Base-by-base conservation (phyloP, 208 protist genomes). In the Novymonas esmeraldas region DNA sequence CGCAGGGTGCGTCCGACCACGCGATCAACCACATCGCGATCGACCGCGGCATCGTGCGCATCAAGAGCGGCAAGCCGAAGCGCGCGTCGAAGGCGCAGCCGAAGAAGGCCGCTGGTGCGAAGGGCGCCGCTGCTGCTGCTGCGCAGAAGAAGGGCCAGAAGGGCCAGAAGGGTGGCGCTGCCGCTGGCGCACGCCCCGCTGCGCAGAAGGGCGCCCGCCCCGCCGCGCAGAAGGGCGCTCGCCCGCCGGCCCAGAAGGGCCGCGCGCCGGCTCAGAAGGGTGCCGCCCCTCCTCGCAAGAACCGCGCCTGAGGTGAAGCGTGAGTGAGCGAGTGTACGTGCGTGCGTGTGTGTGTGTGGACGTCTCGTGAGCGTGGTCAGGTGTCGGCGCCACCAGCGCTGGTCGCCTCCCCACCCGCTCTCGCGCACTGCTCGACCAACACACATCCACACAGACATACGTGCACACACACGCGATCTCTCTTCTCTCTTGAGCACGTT, bases 11-110 rank as follows among this genome's bases (percentile, higher is more conserved):
- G 84, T 82, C 88, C 38, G 98, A 99, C 82, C 92, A 89, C 70
- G 87, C 97, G 45, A 85, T 99, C 70, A 98, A 98, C 95, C 90
- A 97, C 81, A 88, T 99, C 44, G 81, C 84, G 68, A 88, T 97
- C 57, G 73, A 75, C 62, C 76, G 79, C 77, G 82, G 87, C 63
- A 86, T 97, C 28, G 71, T 97, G 61, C 85, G 84, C 82, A 92
- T 93, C 82, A 90, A 91, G 84, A 86, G 76, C 54, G 89, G 79
- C 70, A 90, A 92, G 82, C 87, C 85, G 78, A 85, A 84, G 70
- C 85, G 84, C 64, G 71, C 62, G 70, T 81, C 80, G 48, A 81
- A 76, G 73, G 33, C 36, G 36, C 81, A 84, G 79, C 67, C 61
- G 44, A 66, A 70, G 70, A 71, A 70, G 61, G 51, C 64, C 7